These are phyloP conservation scores for Podila verticillata DNA, from an alignment of 192 early-diverging fungal species.

Conservation along the genomic window DNA sequence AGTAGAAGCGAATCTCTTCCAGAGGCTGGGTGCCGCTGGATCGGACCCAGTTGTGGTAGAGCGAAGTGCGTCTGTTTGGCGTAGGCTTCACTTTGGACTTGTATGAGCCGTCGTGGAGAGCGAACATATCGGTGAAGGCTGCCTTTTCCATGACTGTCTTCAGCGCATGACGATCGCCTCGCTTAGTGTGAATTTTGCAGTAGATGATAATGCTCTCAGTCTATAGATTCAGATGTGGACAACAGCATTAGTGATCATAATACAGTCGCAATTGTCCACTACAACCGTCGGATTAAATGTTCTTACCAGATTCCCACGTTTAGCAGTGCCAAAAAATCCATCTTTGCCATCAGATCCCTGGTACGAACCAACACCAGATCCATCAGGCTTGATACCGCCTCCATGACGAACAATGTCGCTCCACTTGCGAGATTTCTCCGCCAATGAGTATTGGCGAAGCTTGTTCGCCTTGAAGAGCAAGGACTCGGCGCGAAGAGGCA, in stretches of 20 bases:
- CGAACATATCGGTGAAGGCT: slow-evolving; percentile 56
- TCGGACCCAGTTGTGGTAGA: slow-evolving; percentile 57
- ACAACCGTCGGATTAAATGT: neutral
- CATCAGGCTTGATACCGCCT: slow-evolving; percentile 45
- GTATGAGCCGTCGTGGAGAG: slow-evolving; percentile 68
- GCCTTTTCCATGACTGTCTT: slow-evolving; percentile 53
- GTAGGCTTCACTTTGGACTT: slow-evolving; percentile 36
- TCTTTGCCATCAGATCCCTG: slow-evolving; percentile 48
- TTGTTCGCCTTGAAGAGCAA: slow-evolving; percentile 48
- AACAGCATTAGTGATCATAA: no score
- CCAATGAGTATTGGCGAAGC: slow-evolving; percentile 40
- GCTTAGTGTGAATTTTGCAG: slow-evolving; percentile 28
- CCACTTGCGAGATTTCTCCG: slow-evolving; percentile 38
- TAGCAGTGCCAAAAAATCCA: slow-evolving; percentile 32
- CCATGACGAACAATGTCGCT: slow-evolving; percentile 53
- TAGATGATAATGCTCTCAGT: slow-evolving; percentile 24
- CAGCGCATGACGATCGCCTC: slow-evolving; percentile 52
- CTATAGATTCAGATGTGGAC: neutral
- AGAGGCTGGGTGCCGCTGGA: slow-evolving; percentile 53
- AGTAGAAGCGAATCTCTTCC: slow-evolving; percentile 65
- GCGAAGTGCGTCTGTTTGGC: slow-evolving; percentile 53
- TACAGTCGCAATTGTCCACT: neutral
- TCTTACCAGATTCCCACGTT: slow-evolving; percentile 38
- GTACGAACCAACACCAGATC: slow-evolving; percentile 35
- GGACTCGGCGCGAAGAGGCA: slow-evolving; percentile 46